Conservation (phyloP, 176 grass and related monocot genomes). For the Pharus latifolius region DNA sequence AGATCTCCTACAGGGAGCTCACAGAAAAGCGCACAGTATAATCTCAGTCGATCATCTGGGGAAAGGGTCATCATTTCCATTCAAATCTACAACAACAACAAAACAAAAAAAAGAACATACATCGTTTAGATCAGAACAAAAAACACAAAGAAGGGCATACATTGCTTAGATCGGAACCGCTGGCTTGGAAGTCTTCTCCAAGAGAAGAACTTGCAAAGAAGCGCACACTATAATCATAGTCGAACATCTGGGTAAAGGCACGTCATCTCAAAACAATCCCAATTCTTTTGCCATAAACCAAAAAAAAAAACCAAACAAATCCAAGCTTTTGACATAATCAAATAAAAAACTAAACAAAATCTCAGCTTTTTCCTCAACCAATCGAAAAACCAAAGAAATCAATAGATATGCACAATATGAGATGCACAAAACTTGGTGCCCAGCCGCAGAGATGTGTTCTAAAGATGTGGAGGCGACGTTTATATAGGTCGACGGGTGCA, state of each 20-base stretch:
- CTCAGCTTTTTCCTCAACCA: background rate
- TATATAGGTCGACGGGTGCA: background rate
- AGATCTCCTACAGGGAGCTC: conserved; percentile 6
- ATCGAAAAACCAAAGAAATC: background rate
- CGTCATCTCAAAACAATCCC: conserved; percentile 23
- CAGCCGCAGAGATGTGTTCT: background rate
- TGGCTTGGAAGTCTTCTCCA: conserved; percentile 33
- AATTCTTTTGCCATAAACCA: background rate
- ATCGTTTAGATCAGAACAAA: conserved; percentile 10
- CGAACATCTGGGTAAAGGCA: conserved; percentile 53
- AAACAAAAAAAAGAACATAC: background rate
- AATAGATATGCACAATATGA: background rate
- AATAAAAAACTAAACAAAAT: background rate
- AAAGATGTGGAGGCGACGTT: background rate
- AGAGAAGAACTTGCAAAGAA: conserved; percentile 21
- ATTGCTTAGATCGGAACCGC: conserved; percentile 5
- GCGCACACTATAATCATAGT: conserved; percentile 37
- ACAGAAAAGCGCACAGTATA: conserved; percentile 15
- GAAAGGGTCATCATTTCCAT: conserved; percentile 56
- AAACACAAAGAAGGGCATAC: background rate
- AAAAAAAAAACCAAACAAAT: background rate
- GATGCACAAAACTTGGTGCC: background rate
- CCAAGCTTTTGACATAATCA: background rate
- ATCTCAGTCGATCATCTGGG: conserved; percentile 53
- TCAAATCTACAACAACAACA: no score